Base-by-base conservation (phyloP, 1,284 basidiomycete species). In the Ustilago shanxiensis region DNA sequence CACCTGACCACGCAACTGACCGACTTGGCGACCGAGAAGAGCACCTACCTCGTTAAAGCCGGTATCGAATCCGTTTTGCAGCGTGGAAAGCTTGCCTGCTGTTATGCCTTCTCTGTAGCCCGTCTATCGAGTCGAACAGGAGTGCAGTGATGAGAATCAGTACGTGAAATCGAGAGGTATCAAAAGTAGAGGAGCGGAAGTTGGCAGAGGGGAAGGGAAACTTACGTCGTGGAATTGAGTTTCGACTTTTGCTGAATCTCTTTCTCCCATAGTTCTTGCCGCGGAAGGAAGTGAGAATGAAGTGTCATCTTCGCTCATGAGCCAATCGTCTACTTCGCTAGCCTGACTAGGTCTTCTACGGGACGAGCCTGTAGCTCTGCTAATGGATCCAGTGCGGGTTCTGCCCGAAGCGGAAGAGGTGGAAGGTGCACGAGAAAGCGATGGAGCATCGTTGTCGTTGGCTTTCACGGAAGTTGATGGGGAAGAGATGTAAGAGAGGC, bases 101-200 rank as follows among this genome's bases (percentile, higher is more conserved):
- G 91, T 92, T 76, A 95, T 94, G 28, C 93, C 94, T 86, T 95
- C 93, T 18, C 93, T 90, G 81, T 95, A 95, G 2, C 94, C 94
- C 22, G 90, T 90, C 94, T 95, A 31, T 55, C 9, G 16, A 35
- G 13, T 4, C n/a, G 14, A 52, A 26, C 20, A 13, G 9, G 50
- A 14, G 13, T 22, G n/a, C 11, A 29, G 8, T 41, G 10, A 14
- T 24, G n/a, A 16, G 18, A 6, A 24, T 22, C 24, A 58, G 44
- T 33, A 44, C 11, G 20, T 44, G 5, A n/a, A 20, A 44, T 9
- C n/a, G 2, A 41, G 52, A 55, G 22, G 16, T 1, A 20, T 35
- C 35, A 24, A 33, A 31, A 22, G 8, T 2, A 7, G 9, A 29
- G n/a, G n/a, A 28, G 22, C 29, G 44, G n/a, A 37, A 55, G n/a